A percentile compares a stretch with the other conserved stretches of the same genome.
phyloP scores from a whole-genome alignment of 202 grass and related monocot genomes.

The Musa balbisiana region DNA sequence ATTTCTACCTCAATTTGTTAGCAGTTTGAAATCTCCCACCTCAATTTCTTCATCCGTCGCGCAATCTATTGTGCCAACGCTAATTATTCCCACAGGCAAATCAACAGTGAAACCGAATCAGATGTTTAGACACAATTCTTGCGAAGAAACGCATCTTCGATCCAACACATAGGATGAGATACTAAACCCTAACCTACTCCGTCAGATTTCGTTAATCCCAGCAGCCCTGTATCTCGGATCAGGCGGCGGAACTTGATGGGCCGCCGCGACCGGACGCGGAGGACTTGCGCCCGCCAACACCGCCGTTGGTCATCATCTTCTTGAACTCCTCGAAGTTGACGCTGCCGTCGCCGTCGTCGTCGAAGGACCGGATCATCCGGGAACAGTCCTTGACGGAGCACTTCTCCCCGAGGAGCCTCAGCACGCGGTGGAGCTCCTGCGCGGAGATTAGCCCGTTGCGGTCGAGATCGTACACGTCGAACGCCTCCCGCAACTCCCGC shows the following conservation, averaged over 20 bases:
- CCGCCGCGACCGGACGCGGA: background rate
- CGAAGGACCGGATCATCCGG: constrained; percentile 71
- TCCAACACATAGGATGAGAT: no score
- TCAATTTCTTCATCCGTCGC: no score
- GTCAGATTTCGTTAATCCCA: no score
- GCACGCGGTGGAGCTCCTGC: constrained; percentile 66
- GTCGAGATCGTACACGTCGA: constrained; percentile 73
- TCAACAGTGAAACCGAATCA: no score
- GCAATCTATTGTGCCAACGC: no score
- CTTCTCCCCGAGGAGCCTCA: constrained; percentile 57
- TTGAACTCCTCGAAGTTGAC: constrained; percentile 90
- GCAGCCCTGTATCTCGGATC: no score
- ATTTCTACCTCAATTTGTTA: no score
- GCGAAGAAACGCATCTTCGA: no score
- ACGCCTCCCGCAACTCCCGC: constrained; percentile 61
- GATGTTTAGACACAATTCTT: no score
- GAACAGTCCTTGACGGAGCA: constrained; percentile 81
- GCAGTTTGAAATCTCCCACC: no score
- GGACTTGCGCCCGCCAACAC: background rate
- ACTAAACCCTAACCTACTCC: no score
- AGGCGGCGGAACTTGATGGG: background rate
- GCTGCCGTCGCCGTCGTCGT: constrained; percentile 63
- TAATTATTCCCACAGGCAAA: no score
- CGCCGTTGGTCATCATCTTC: constrained; percentile 71
- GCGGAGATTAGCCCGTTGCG: constrained; percentile 66